Evolutionary conservation across 129 eudicot species (phyloP), one percentile per base, ranked within the genome.

Genomic region (Escallonia rubra): DNA sequence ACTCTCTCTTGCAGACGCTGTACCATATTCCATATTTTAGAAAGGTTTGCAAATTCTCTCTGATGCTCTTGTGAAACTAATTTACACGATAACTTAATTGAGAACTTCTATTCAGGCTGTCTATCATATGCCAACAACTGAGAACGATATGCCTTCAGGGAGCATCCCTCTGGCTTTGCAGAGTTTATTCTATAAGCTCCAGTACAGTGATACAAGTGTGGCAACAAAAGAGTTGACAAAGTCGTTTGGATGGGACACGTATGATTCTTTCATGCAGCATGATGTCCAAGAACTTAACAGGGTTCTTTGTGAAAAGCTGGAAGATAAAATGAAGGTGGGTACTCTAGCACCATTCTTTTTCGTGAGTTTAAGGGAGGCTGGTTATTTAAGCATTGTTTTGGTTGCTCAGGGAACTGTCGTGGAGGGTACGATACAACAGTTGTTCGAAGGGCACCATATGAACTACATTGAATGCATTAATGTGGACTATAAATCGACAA

Each of bases 91-190:
- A 56, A 47, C 76, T 78, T 68, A 64, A 66, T 50, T 67, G 61
- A 40, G 4, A 41, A 34, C 54, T 58, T 59, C 63, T 23, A 43
- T 54, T 49, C 79, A 93, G 98, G 96, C 96, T 71, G 98, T 93
- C 63, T 93, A 93, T 72, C 96, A 93, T 74, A 93, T 93, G 96
- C 98, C 96, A 57, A 93, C 98, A 61, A 89, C 96, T 54, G 98
- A 93, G 85, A 86, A 88, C 70, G 97, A 91, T 67, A 77, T 81
- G 75, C 96, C 97, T 45, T 69, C 91, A 13, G 95, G 90, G 80
- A 93, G 95, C 84, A 93, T 93, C 76, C 96, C 98, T 61, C 70
- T 89, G 66, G 98, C 98, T 59, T 63, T 92, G 55, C 98, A 92
- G 83, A 92, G 95, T 76, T 86, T 92, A 64, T 92, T 92, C 72